Evolutionary conservation across 2,329 filamentous ascomycete species (phyloP).

Genomic region (Monosporascus sp.): DNA sequence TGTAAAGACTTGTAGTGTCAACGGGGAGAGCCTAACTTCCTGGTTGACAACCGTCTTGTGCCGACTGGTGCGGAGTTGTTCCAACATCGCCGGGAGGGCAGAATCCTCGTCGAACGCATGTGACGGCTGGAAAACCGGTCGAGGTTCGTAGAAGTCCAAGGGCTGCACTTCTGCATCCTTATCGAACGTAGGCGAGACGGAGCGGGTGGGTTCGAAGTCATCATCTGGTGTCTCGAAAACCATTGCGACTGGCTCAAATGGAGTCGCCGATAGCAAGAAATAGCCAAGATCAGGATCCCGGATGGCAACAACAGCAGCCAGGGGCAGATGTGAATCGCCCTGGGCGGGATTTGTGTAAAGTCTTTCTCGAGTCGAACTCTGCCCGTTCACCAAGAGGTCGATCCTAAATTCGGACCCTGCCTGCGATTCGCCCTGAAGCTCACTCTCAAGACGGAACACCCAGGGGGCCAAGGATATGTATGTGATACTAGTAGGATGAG

Average conservation of each 20-base stretch:
- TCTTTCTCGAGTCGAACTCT: constrained; percentile 50
- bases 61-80: constrained; percentile 51
- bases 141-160: constrained; percentile 53
- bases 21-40: constrained; percentile 63
- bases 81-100: constrained; percentile 49
- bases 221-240: constrained; percentile 54
- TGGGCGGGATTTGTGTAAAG: constrained; percentile 47
- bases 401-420: constrained; percentile 58
- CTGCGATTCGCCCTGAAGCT: constrained; percentile 50
- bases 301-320: constrained; percentile 50
- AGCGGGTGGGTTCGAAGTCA: constrained; percentile 37
- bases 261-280: constrained; percentile 54
- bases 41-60: constrained; percentile 59
- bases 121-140: constrained; percentile 60
- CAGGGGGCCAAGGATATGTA: constrained; percentile 56
- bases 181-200: constrained; percentile 38
- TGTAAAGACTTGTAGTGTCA: constrained; percentile 66
- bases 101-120: constrained; percentile 54
- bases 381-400: constrained; percentile 52
- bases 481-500: constrained; percentile 54
- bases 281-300: constrained; percentile 59
- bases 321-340: constrained; percentile 39
- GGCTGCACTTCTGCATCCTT: constrained; percentile 40
- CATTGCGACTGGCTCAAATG: constrained; percentile 52
- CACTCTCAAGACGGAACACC: constrained; percentile 59